Base-by-base conservation (phyloP, 306 rosid genomes). In the Cotoneaster glaucophyllus region DNA sequence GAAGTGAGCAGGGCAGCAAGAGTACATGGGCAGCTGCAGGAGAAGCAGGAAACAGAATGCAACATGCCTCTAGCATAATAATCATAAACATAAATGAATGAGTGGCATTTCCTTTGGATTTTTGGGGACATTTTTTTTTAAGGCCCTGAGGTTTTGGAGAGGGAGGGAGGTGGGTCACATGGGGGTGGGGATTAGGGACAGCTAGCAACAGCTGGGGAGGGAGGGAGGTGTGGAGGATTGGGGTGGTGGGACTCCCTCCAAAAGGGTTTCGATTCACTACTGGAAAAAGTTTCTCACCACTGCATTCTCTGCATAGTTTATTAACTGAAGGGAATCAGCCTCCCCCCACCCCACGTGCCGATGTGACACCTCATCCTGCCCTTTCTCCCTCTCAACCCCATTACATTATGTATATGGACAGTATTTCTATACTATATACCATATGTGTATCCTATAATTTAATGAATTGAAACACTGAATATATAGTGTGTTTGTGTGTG, bases 271-370 rank as follows among this genome's bases (percentile, higher is more conserved):
- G 54, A 48, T 48, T 48, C 54, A 48, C 54, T 48, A 87, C 78
- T 86, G 88, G 88, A 84, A 88, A 25, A 48, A 48, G 78, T 82
- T 77, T 48, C n/a, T 7, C 48, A 34, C 69, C 69, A 34, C 28
- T 21, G 70, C 70, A n/a, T 65, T 65, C 45, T 34, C 17, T 65
- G 26, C 48, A 7, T 64, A 18, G 44, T 74, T 58, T 65, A 77
- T 45, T 48, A 82, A 79, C 81, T 69, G 52, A 61, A 62, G 84
- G 85, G 85, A 88, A 88, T 88, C 96, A 80, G 83, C 80, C n/a
- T n/a, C 87, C 87, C 87, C 84, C 92, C 98, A 93, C 96, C 83
- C 92, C 98, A 93, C 94, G 94, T 93, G 96, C 97, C 81, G 87
- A 87, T 85, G 93, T 86, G 98, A 91, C 98, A 87, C 88, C 88